phyloP scores from a whole-genome alignment of 345 rosid genomes.

The Salix purpurea region DNA sequence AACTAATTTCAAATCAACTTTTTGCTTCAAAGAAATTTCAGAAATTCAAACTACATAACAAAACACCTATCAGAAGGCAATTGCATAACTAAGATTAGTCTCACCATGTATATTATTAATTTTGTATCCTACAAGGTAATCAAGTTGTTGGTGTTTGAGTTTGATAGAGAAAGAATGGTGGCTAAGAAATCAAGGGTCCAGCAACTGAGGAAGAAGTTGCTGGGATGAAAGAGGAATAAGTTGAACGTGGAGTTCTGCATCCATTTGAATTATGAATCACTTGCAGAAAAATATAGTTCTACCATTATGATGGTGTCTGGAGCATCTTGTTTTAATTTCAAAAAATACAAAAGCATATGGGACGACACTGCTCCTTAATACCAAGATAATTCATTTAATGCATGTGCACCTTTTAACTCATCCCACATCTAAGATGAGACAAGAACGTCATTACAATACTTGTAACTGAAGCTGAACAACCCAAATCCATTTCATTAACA shows the following conservation, averaged over 20 bases:
- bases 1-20: conserved; percentile 8
- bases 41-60: not conserved
- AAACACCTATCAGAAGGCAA: not conserved
- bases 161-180: not conserved
- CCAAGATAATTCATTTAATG: conserved; percentile 3
- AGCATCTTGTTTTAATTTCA: not conserved
- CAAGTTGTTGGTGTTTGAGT: not conserved
- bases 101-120: not conserved
- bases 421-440: conserved; percentile 15
- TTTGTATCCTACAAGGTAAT: not conserved
- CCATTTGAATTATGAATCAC: not conserved
- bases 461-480: conserved; percentile 23
- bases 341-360: not conserved
- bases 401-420: conserved; percentile 19
- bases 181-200: not conserved
- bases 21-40: not conserved
- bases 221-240: not conserved
- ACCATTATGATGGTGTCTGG: not conserved
- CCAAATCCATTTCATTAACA: conserved; percentile 17
- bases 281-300: not conserved
- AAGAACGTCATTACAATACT: conserved; percentile 28
- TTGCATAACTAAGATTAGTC: not conserved
- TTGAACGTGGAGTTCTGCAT: not conserved
- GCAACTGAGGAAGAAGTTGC: not conserved
- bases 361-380: not conserved